phyloP scores from a whole-genome alignment of 208 protist species.

The Endotrypanum monterogeii region DNA sequence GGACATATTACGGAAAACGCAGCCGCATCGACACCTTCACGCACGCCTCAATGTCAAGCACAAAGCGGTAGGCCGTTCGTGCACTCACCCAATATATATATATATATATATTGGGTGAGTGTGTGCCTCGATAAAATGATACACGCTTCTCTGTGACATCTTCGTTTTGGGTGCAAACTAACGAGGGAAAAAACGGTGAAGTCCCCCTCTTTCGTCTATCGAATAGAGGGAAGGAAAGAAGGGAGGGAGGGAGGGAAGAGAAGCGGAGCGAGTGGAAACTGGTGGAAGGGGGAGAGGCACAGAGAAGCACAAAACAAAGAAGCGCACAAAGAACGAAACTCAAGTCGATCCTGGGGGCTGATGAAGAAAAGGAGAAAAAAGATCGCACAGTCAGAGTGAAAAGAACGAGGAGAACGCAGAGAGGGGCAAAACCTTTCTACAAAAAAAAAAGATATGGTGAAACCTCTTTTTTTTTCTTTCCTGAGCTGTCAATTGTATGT shows the following conservation, averaged over 20 bases:
- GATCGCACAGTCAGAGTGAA: background rate
- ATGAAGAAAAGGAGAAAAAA: background rate
- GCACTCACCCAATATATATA: too few species aligned
- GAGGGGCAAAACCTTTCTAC: background rate
- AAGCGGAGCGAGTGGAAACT: background rate
- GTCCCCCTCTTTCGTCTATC: background rate
- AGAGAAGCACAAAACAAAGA: background rate
- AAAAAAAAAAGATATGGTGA: background rate
- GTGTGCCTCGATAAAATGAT: background rate
- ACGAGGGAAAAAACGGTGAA: too few species aligned
- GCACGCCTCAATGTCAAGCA: background rate
- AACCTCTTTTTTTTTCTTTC: too few species aligned
- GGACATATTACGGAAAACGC: too few species aligned
- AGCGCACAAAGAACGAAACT: background rate
- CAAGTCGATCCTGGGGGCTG: background rate
- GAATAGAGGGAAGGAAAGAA: background rate
- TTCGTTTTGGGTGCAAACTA: background rate
- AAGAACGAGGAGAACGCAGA: slow-evolving; percentile 1
- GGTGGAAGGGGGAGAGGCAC: background rate
- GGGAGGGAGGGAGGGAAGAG: background rate
- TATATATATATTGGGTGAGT: too few species aligned
- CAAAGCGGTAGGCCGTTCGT: too few species aligned
- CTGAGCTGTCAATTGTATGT: too few species aligned
- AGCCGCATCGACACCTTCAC: background rate
- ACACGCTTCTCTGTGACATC: background rate